Evolutionary conservation across 2,329 filamentous ascomycete species (phyloP), one percentile per base, ranked within the genome.

Genomic region (Sarocladium oryzae): DNA sequence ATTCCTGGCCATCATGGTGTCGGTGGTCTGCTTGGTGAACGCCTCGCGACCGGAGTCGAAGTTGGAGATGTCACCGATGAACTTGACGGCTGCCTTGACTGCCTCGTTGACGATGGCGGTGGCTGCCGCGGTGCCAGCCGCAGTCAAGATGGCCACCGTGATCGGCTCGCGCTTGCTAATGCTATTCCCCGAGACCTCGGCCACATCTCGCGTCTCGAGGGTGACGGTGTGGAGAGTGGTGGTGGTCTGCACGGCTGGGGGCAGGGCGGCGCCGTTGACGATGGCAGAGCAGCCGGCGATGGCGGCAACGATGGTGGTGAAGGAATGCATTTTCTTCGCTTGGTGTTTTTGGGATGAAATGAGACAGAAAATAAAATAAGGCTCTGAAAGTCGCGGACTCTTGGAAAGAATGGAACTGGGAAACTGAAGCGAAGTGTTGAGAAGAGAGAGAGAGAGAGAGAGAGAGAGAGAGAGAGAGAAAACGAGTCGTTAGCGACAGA

Each of bases 11-110:
- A 52, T 46, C 50, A 52, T 52, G 16, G 26, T 30, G 18, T 52
- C 38, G 9, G 50, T 52, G 50, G 50, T 52, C 30, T 52, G 50
- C 40, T 52, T 24, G 16, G 50, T 52, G 50, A 52, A 52, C 8
- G 50, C 50, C 21, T 52, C 50, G 13, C 50, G 50, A 11, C 40
- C 50, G 16, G 50, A 21, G 38, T 52, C 50, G 32, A 52, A 52
- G 50, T 45, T 52, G 26, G 40, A 32, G 30, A 52, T 30, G 20
- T 52, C 50, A 23, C 50, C 50, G 40, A 52, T 52, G 40, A 52
- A 46, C 4, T 7, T n/a, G 32, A 16, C 50, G 20, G 40, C 50
- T 18, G 50, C 50, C 26, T 15, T 46, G 43, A 52, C 40, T 13
- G 50, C 50, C 23, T 52, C 16, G 38, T 52, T 45, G 33, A 52